These are phyloP conservation scores for Fusarium marasasianum DNA, from an alignment of 2,329 filamentous ascomycete genomes.

Conservation along the genomic window DNA sequence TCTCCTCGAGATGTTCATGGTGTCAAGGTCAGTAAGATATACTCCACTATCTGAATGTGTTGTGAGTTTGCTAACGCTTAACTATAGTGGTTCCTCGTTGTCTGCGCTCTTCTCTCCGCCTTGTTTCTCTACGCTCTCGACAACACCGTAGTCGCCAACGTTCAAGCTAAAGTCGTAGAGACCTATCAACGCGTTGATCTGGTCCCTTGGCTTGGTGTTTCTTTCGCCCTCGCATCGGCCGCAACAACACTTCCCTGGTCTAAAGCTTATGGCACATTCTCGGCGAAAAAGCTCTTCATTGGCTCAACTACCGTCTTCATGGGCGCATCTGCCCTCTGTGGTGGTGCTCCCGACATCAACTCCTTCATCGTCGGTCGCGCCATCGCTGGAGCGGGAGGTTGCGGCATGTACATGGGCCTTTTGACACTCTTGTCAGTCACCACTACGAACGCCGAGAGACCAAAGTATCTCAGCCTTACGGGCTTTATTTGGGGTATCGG, in stretches of 20 bases:
- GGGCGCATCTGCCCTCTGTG: conserved; percentile 48
- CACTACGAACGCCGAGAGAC: conserved; percentile 23
- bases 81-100: conserved; percentile 2
- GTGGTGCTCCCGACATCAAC: conserved; percentile 52
- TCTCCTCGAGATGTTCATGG: conserved; percentile 1
- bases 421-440: conserved; percentile 23
- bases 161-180: conserved; percentile 27
- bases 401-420: conserved; percentile 42
- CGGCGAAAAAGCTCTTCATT: conserved; percentile 38
- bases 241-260: conserved; percentile 22
- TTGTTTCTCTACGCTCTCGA: conserved; percentile 21
- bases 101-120: conserved; percentile 5
- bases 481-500: conserved; percentile 52
- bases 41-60: too few species aligned
- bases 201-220: conserved; percentile 31
- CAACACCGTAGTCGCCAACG: conserved; percentile 35
- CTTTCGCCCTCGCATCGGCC: conserved; percentile 36
- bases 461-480: conserved; percentile 29
- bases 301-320: conserved; percentile 36
- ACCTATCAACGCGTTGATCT: conserved; percentile 19
- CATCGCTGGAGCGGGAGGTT: conserved; percentile 53
- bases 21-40: not conserved
- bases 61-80: not conserved
- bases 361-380: conserved; percentile 56
- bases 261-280: conserved; percentile 32